Evolutionary conservation across 1,284 basidiomycete genomes (phyloP), one percentile per base, ranked within the genome.

Genomic region (Xerocomus nothofagi): DNA sequence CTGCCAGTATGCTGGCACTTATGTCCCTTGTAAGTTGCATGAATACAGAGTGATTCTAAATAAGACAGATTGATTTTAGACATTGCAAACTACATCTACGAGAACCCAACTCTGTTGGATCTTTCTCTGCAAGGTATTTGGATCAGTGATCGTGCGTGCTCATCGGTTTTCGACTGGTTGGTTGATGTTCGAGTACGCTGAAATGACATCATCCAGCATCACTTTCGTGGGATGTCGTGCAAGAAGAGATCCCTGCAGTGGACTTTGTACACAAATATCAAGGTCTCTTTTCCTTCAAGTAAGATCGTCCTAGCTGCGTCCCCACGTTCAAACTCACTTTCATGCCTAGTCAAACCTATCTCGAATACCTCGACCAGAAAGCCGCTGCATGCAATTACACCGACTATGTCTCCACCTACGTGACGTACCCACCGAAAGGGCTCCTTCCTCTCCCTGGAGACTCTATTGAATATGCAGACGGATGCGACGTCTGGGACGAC

Each of bases 11-110:
- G 80, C 78, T 4, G 79, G 80, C 47, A 78, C 73, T 51, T 88
- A 86, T 60, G 71, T 88, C 23, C 84, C 86, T 34, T 50, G 73
- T 73, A 27, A 53, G 67, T 52, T 42, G 33, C 5, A 39, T 21
- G 15, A 34, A 17, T 10, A 1, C 3, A 10, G 6, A n/a, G 9
- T 6, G 11, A 18, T 39, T 4, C 4, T 0, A 4, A 17, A 11
- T 10, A 4, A 10, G 10, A 24, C 42, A 50, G 26, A 53, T n/a
- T 12, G 18, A 37, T 26, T 17, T 20, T 42, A 88, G 86, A 88
- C 58, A 83, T 88, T 53, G 86, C 88, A 2, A 81, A 88, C 65
- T 85, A 77, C 60, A 84, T 90, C 45, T 86, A 81, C 57, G 75
- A 77, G 27, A 70, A 88, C 44, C 78, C 82, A 0, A 65, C 57